Evolutionary conservation across 805 yeast genomes (phyloP), one percentile per base, ranked within the genome.

Genomic region (Lachancea thermotolerans): DNA sequence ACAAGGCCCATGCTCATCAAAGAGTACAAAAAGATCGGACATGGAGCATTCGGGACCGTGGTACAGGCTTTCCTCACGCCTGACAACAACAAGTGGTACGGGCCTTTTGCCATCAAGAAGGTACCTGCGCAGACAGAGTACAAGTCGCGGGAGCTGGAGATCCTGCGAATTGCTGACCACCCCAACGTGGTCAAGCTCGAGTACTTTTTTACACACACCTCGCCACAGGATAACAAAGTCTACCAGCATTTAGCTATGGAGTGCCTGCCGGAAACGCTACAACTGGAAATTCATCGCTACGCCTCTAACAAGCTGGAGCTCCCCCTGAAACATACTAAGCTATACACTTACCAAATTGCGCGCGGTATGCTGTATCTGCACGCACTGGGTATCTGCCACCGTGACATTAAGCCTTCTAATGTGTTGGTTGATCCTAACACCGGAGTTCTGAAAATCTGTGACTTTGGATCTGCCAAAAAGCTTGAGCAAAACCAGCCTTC

Each of bases 91-190:
- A 55, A 60, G 34, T 81, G 87, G 85, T 66, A 79, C 34, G 95
- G 95, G 1, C 95, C 95, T 0, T 85, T 77, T 68, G 93, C 93
- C 16, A 84, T 85, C 48, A 85, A 85, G 57, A 76, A 87, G 54
- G 93, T 85, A 1, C 90, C 91, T 21, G 91, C 93, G 1, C 93
- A 85, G 58, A 85, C 93, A 0, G 95, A 85, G 62, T 85, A 85
- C 63, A 85, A 85, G 64, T 78, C 85, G 41, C 72, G 95, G 64
- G 95, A 85, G 64, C 70, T 85, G 55, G 91, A 84, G 62, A 79
- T 85, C 34, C 70, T 85, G 55, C 73, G 90, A 57, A 73, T 79
- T 28, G 84, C 89, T 9, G 74, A 78, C 53, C 95, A 85, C 64
- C 95, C 95, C 32, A 85, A 85, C 60, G 80, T 85, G 41, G 86